Base-by-base conservation (phyloP, 257 asterid species). In the Jacaranda mimosifolia region DNA sequence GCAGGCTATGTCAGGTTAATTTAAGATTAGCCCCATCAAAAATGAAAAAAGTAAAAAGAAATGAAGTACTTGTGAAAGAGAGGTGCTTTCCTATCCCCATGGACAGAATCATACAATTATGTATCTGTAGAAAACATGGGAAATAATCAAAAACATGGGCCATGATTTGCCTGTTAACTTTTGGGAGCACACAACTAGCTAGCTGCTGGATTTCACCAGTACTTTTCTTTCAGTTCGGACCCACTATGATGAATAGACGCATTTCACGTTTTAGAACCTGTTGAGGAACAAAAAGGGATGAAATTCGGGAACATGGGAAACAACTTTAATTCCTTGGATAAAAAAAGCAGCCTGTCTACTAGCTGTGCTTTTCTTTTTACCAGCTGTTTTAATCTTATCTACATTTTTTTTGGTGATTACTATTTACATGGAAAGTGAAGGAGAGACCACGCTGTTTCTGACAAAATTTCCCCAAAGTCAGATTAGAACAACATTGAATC, bases 341-440 rank as follows among this genome's bases (percentile, higher is more conserved):
- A 43, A 43, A 62, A 76, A 70, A 75, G 75, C 74, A 79, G 67
- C 63, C 43, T 73, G 80, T 66, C 74, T 19, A 21, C 72, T 26
- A 21, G 53, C 58, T 42, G 21, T 40, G 18, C 42, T 15, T 59
- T 62, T 72, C 46, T 26, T 63, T 1, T n/a, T 7, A 70, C 68
- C 79, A 77, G 55, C 62, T 75, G 80, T 67, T 64, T 53, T 70
- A 66, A 52, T 78, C 83, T 70, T 52, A 77, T 36, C 73, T 10
- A 6, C 18, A 43, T 45, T 18, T 3, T 5, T 35, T 57, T 70
- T 60, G 6, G 56, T 40, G 13, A 32, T 8, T n/a, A 3, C 8
- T 8, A 12, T 55, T 68, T 42, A 26, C 39, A 3, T 68, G 70
- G 40, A 43, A 75, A 70, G 46, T 64, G 6, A 64, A 14, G 38